Evolutionary conservation across 148 eudicot species (phyloP), one percentile per base, ranked within the genome.

Genomic region (Dianthus caryophyllus): DNA sequence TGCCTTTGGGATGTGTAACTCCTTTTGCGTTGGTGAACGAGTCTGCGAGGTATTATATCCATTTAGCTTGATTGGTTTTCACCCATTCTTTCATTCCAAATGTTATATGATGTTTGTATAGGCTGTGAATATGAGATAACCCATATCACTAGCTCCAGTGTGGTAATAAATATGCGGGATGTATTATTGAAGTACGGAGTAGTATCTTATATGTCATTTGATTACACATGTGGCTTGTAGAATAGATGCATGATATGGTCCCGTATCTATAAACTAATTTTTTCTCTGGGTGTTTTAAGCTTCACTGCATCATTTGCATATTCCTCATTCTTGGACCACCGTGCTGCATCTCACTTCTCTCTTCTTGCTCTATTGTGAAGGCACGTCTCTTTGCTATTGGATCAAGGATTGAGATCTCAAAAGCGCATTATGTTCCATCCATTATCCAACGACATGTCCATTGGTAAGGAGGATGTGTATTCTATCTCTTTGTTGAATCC

Each of bases 1-100:
- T 93, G 64, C 95, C 98, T 54, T 49, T 89, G 64, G 96, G 98
- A 48, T 87, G 95, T 85, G 98, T 93, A 73, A 93, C 98, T 68
- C 98, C 98, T 36, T 89, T 93, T 72, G 89, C 91, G 48, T 65
- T 85, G 54, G 81, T 89, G 65, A 89, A 93, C 71, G 96, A 89
- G 71, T 84, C 96, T 46, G 96, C 98, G 57, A 77, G 91, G 98
- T 93, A 79, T 44, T 65, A 48, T 33, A 69, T 33, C 20, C 46
- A 1, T 55, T 13, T 26, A 55, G 30, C 33, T 50, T 50, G 22
- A 18, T 50, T 50, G n/a, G 10, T 50, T 50, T 50, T 50, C 9
- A 24, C 51, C 17, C 20, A 47, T 47, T 52, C 12, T 22, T 52
- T 12, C 24, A 53, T 53, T 53, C 57, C 29, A 53, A 9, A 53